Evolutionary conservation across 192 early-diverging fungal genomes (phyloP).

Genomic region (Cladochytrium replicatum): DNA sequence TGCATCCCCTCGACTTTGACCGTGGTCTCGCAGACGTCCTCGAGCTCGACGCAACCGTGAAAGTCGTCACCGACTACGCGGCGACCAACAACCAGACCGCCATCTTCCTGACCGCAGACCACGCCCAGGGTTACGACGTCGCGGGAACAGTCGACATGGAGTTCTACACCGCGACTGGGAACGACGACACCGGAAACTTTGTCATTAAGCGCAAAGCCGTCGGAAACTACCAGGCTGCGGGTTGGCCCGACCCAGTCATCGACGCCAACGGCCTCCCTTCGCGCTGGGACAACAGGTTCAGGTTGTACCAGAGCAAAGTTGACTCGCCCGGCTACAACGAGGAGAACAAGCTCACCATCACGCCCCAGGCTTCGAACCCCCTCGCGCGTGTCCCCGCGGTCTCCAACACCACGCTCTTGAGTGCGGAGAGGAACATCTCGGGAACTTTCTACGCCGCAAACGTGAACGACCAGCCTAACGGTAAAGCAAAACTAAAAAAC

Average conservation of each 20-base stretch:
- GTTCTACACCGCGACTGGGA: constrained; percentile 23
- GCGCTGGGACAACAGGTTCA: constrained; percentile 15
- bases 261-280: constrained; percentile 23
- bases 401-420: constrained; percentile 4
- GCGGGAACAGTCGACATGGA: constrained; percentile 38
- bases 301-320: constrained; percentile 20
- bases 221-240: constrained; percentile 16
- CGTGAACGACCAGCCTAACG: constrained; percentile 7
- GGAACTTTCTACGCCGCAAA: constrained; percentile 11
- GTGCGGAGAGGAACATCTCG: too few species aligned
- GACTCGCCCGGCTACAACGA: constrained; percentile 16
- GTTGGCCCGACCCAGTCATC: constrained; percentile 25
- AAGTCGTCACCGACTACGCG: constrained; percentile 42
- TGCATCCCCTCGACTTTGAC: constrained; percentile 52
- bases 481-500: neutral
- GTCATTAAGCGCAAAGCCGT: constrained; percentile 24
- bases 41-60: constrained; percentile 51
- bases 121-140: constrained; percentile 43
- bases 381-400: neutral
- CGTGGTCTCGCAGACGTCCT: constrained; percentile 54
- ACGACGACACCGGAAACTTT: constrained; percentile 7
- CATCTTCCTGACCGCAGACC: constrained; percentile 45
- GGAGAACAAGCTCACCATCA: constrained; percentile 13
- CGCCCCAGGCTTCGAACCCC: constrained; percentile 10
- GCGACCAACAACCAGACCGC: constrained; percentile 36